Evolutionary conservation across 1,284 basidiomycete species (phyloP), one percentile per base, ranked within the genome.

Genomic region (Coniferiporia weirii): DNA sequence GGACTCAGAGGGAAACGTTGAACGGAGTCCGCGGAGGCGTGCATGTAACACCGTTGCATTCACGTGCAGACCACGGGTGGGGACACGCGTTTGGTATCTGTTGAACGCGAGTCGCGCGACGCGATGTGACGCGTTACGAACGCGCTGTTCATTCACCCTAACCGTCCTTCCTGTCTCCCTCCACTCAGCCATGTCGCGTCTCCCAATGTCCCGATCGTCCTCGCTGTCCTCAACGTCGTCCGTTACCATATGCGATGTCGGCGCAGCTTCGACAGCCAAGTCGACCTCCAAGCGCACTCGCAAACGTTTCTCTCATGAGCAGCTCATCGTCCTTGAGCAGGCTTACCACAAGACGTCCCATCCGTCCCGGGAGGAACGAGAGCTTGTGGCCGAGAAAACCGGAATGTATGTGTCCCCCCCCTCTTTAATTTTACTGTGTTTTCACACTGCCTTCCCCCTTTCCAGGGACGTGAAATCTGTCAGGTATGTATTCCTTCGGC

Each of bases 401-500:
- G 76, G 75, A 65, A 83, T 89, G 87, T 88, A 71, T 65, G 82
- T 79, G 17, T 44, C n/a, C n/a, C n/a, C n/a, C n/a, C n/a, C n/a
- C n/a, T n/a, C n/a, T n/a, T 36, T 44, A 47, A 38, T 63, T 44
- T 64, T 53, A 17, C 40, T 48, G 49, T 3, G 47, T 54, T 54
- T 52, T 52, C 45, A 63, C 50, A 40, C 44, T 53, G 45, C 52
- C 13, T 38, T 52, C 58, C 64, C 54, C 36, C 54, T 48, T 61
- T 57, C 15, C 65, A 90, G 87, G 78, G 87, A 89, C 71, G 77
- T 81, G 38, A 88, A 88, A 65, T 86, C 85, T 1, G 87, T 90
- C 20, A 90, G 27, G 27, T 27, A 27, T 27, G 27, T 27, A 27
- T 27, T 27, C 27, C 27, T 27, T 27, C 27, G 5, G 27, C 27